Evolutionary conservation across 2,329 filamentous ascomycete species (phyloP), one percentile per base, ranked within the genome.

Genomic region (Aaosphaeria pasadenensis): DNA sequence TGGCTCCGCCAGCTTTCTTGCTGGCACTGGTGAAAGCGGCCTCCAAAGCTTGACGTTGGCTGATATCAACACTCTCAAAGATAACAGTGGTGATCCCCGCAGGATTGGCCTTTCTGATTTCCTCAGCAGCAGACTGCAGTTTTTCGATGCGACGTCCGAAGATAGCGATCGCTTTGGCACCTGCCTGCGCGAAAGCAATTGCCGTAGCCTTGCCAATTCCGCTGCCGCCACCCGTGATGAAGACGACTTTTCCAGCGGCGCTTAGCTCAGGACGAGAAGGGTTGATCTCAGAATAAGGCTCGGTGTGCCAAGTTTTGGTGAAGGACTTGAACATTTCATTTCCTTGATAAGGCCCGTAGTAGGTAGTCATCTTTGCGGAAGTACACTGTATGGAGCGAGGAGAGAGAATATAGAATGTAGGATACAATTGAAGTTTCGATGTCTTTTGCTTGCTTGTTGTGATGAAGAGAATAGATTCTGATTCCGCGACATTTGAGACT

Each of bases 291-390:
- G 59, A 53, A 47, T 74, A 69, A 4, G 66, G 56, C 17, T 61
- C 58, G 9, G 55, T 60, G 55, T 72, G 72, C 54, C 61, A 71
- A 4, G 54, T 69, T 46, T 57, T 51, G 42, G 73, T 75, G 53
- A 70, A 70, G 17, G 69, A 71, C 39, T 49, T 47, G 55, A 35
- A 36, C n/a, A 29, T n/a, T 28, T 44, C 29, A 30, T 33, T 30
- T 45, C 49, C 49, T 33, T 40, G 45, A 42, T 51, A 40, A 32
- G 45, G 48, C n/a, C 42, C 48, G 36, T 32, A 5, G 35, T 39
- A 47, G 38, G 24, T 45, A 39, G 11, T 30, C 42, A 45, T 50
- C 11, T 36, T 50, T 50, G 44, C 72, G 63, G 45, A 31, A 29
- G 35, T 9, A 42, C 28, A 32, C 36, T 43, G 17, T 24, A 24